Evolutionary conservation across 192 early-diverging fungal species (phyloP).

Genomic region (Backusella circina): DNA sequence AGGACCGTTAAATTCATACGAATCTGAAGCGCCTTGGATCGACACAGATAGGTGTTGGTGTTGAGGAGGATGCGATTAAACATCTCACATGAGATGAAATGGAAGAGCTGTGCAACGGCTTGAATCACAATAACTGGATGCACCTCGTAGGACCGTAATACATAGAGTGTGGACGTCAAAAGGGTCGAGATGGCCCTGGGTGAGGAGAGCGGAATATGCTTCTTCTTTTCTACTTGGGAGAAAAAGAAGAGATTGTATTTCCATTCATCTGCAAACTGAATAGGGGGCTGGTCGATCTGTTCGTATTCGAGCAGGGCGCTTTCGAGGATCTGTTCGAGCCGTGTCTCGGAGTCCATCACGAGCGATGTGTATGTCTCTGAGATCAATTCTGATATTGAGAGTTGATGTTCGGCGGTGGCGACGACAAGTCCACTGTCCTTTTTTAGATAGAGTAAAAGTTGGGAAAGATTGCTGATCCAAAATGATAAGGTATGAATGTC

Average conservation of each 20-base stretch:
- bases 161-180: conserved; percentile 61
- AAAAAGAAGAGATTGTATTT: not conserved
- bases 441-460: conserved; percentile 84
- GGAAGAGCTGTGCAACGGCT: conserved; percentile 71
- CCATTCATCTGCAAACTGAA: conserved; percentile 59
- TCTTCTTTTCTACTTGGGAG: conserved; percentile 7
- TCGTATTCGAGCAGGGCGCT: conserved; percentile 67
- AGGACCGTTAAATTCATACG: conserved; percentile 78
- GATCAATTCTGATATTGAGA: conserved; percentile 77
- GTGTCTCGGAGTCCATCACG: conserved; percentile 58
- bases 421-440: conserved; percentile 74
- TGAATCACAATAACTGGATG: conserved; percentile 75
- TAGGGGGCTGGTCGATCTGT: conserved; percentile 60
- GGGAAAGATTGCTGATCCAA: conserved; percentile 85
- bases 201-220: conserved; percentile 27
- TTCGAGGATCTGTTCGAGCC: conserved; percentile 67
- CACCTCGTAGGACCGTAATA: conserved; percentile 69
- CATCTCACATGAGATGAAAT: conserved; percentile 70
- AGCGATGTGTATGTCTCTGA: conserved; percentile 65
- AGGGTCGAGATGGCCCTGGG: conserved; percentile 74
- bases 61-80: conserved; percentile 89
- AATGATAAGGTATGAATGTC: conserved; percentile 66
- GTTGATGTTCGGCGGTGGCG: conserved; percentile 69
- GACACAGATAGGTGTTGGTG: conserved; percentile 68
- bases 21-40: conserved; percentile 79